phyloP scores from a whole-genome alignment of 208 protist genomes.

The Leishmania martiniquensis region DNA sequence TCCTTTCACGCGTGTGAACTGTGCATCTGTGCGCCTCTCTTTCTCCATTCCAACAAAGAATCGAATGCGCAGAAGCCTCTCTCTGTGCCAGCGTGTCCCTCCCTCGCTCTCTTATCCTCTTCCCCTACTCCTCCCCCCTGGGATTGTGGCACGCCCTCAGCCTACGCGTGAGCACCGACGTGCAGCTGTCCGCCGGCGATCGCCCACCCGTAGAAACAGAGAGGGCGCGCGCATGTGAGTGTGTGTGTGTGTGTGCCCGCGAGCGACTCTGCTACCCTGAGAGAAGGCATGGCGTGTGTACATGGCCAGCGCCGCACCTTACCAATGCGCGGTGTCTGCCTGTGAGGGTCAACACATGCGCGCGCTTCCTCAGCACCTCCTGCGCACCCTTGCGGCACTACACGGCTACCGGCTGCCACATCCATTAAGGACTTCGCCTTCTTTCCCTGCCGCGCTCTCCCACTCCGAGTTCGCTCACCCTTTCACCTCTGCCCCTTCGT shows the following conservation, averaged over 20 bases:
- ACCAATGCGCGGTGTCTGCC: background rate
- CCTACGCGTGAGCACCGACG: background rate
- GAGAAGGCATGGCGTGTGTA: background rate
- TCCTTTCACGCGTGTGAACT: background rate
- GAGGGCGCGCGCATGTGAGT: too few relatives aligned
- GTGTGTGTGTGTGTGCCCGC: background rate
- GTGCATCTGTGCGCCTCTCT: background rate
- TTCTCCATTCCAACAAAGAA: background rate
- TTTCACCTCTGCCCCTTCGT: background rate
- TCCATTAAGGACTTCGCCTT: too few relatives aligned
- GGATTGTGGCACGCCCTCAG: background rate
- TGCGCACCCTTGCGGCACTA: too few relatives aligned
- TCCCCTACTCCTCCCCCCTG: background rate
- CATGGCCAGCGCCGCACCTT: background rate
- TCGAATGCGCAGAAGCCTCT: too few relatives aligned
- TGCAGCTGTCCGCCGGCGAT: background rate
- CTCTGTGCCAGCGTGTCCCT: background rate
- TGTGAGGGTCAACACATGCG: background rate
- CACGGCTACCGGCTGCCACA: too few relatives aligned
- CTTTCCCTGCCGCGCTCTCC: background rate
- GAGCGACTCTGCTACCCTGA: background rate
- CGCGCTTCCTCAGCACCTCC: background rate
- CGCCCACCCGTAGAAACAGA: background rate
- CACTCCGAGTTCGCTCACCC: background rate
- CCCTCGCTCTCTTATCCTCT: background rate